These are phyloP conservation scores for Quercus alba DNA, from an alignment of 306 rosid species.

Conservation along the genomic window DNA sequence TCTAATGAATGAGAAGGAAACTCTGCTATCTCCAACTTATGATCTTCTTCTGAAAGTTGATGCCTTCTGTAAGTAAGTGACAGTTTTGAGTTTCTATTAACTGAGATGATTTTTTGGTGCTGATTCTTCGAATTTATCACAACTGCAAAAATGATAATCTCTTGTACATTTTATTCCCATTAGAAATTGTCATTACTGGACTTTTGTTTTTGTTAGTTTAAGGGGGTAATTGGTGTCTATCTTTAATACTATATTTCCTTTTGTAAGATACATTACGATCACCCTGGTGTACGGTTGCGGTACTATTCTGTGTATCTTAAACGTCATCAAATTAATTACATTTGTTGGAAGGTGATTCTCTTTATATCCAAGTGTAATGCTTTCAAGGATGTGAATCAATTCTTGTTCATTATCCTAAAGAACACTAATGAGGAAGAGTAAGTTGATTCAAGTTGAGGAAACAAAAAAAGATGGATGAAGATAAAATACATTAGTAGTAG, in stretches of 20 bases:
- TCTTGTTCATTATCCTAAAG: neutral
- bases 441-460: too few relatives aligned
- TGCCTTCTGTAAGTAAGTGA: conserved; percentile 26
- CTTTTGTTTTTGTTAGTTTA: conserved; percentile 14
- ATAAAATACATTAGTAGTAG: too few relatives aligned
- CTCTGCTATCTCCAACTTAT: conserved; percentile 38
- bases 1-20: conserved; percentile 59
- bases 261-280: conserved; percentile 29
- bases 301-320: conserved; percentile 29
- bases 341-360: neutral
- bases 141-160: conserved; percentile 22
- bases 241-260: conserved; percentile 31
- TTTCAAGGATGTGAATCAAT: neutral
- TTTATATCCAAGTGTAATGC: neutral
- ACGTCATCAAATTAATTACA: neutral
- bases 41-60: conserved; percentile 50
- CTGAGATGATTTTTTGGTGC: conserved; percentile 29
- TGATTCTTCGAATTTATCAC: conserved; percentile 28
- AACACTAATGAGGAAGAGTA: neutral
- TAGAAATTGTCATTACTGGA: conserved; percentile 17
- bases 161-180: conserved; percentile 54
- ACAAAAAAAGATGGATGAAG: too few relatives aligned
- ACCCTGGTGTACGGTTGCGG: conserved; percentile 48
- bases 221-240: conserved; percentile 20
- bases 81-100: conserved; percentile 29